Conservation (phyloP, 768 basidiomycete genomes). For the Psilocybe sp. region DNA sequence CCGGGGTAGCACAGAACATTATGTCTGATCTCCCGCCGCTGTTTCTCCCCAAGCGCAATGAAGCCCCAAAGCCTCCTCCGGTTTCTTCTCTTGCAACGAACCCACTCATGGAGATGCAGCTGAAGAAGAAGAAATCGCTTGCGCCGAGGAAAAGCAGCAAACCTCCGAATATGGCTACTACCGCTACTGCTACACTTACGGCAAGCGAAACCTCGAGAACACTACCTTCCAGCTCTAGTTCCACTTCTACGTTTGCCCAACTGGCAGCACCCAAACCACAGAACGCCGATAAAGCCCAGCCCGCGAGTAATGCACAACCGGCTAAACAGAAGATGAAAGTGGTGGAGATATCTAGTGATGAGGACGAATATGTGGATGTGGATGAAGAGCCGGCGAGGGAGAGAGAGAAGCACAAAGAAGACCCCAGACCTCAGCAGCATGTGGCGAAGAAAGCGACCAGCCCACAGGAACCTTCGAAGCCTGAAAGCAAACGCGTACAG, state of each 20-base stretch:
- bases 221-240: too few relatives aligned
- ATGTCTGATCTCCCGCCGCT: constrained; percentile 13
- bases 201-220: too few relatives aligned
- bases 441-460: constrained; percentile 7
- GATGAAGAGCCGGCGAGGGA: constrained; percentile 8
- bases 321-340: constrained; percentile 27
- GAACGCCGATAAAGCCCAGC: too few relatives aligned
- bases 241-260: too few relatives aligned
- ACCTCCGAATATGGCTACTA: too few relatives aligned
- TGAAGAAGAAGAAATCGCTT: background rate
- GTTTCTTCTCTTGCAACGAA: background rate
- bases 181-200: too few relatives aligned
- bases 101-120: background rate
- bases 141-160: too few relatives aligned
- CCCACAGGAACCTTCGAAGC: background rate
- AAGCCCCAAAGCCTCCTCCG: background rate
- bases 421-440: background rate
- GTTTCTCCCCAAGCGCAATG: constrained; percentile 21
- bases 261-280: too few relatives aligned
- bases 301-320: background rate
- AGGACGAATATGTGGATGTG: constrained; percentile 26
- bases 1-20: background rate
- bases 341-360: constrained; percentile 40
- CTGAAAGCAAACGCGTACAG: background rate
- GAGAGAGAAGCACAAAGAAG: too few relatives aligned